These are phyloP conservation scores for Brassica nigra DNA, from an alignment of 345 rosid genomes.

Conservation along the genomic window DNA sequence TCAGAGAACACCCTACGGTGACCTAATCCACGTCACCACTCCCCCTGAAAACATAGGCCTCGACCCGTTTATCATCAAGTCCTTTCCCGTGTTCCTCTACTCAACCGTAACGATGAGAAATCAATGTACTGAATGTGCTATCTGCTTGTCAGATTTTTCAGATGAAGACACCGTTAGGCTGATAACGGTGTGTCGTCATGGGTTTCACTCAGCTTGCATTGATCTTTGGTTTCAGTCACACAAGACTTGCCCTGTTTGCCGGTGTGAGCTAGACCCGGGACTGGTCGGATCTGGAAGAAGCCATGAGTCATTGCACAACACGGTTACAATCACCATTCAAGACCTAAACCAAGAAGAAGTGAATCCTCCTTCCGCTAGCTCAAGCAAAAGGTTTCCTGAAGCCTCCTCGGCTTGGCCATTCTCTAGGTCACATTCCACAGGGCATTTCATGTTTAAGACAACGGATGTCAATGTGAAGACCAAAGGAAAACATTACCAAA, in stretches of 20 bases:
- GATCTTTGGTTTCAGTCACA: conserved; percentile 84
- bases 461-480: conserved; percentile 42
- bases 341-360: conserved; percentile 39
- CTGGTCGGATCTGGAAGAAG: conserved; percentile 33
- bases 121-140: conserved; percentile 69
- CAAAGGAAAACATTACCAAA: conserved; percentile 45
- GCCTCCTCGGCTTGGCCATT: conserved; percentile 40
- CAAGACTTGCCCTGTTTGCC: conserved; percentile 91
- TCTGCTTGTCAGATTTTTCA: conserved; percentile 74
- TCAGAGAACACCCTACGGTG: conserved; percentile 46
- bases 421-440: conserved; percentile 72
- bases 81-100: conserved; percentile 62
- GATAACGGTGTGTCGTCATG: conserved; percentile 72
- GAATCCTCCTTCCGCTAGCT: conserved; percentile 31
- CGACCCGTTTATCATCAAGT: conserved; percentile 52
- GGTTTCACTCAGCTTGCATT: conserved; percentile 75
- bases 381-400: conserved; percentile 44
- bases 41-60: conserved; percentile 48
- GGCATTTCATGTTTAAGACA: conserved; percentile 55
- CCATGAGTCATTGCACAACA: conserved; percentile 28
- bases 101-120: conserved; percentile 49
- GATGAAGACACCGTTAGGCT: conserved; percentile 70
- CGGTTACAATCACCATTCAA: conserved; percentile 29
- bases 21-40: conserved; percentile 21
- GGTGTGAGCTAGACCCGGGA: conserved; percentile 59